Evolutionary conservation across 2,329 filamentous ascomycete genomes (phyloP).

Genomic region (Diaporthe citri): DNA sequence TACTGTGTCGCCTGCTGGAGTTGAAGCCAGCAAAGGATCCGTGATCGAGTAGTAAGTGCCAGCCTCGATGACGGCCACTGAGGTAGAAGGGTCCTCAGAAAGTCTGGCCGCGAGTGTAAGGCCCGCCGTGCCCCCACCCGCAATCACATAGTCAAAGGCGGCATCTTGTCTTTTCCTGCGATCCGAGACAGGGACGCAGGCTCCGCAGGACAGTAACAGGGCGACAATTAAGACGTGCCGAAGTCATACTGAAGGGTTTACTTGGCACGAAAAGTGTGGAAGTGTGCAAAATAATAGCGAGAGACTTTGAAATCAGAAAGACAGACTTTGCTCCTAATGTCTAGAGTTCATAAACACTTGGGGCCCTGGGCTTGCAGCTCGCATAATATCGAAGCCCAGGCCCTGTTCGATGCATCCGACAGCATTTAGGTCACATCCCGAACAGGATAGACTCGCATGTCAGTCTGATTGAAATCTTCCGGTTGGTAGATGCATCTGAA

Average conservation of each 20-base stretch:
- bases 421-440: background rate
- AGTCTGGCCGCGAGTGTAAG: constrained; percentile 9
- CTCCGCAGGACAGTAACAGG: background rate
- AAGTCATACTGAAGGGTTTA: background rate
- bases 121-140: constrained; percentile 23
- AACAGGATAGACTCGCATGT: background rate
- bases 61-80: constrained; percentile 16
- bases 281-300: background rate
- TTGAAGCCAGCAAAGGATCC: constrained; percentile 1
- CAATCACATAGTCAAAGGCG: constrained; percentile 20
- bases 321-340: background rate
- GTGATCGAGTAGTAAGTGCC: constrained; percentile 11
- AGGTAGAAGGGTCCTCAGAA: background rate
- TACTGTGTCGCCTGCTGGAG: constrained; percentile 10
- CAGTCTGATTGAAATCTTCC: background rate
- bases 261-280: background rate
- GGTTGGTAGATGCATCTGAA: background rate
- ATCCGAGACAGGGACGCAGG: background rate
- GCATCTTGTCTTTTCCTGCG: constrained; percentile 8
- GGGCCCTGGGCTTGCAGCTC: too few relatives aligned
- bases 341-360: background rate
- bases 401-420: background rate
- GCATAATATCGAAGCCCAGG: background rate
- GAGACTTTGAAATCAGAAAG: background rate
- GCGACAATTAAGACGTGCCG: background rate